A percentile compares a stretch with the other conserved stretches of the same genome.
Evolutionary conservation across 1,139 yeast species (phyloP).

Genomic region (Schwanniomyces etchellsii): DNA sequence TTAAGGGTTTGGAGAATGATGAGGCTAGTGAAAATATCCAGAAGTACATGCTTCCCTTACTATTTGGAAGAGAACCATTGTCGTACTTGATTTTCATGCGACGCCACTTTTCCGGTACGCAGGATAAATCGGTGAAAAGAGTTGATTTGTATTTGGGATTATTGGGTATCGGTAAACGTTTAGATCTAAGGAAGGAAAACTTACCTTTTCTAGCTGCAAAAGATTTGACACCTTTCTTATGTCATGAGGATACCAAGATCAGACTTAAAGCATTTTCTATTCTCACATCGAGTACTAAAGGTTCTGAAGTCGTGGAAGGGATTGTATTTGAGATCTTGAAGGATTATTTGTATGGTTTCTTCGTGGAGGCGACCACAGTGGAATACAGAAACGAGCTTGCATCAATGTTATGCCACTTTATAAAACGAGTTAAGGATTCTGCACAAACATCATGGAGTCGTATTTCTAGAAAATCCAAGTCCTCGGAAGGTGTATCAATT

Average conservation of each 20-base stretch:
- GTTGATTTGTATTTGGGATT: slow-evolving; percentile 47
- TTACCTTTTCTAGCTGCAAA: slow-evolving; percentile 3
- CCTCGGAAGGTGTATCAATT: slow-evolving; percentile 1
- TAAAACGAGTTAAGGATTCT: slow-evolving; percentile 63
- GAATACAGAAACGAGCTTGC: slow-evolving; percentile 62
- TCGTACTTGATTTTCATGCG: slow-evolving; percentile 23
- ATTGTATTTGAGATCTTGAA: slow-evolving; percentile 38
- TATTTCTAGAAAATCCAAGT: slow-evolving; percentile 28
- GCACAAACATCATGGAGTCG: slow-evolving; percentile 35
- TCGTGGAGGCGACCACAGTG: slow-evolving; percentile 54
- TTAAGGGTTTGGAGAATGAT: slow-evolving; percentile 24
- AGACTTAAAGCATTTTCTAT: slow-evolving; percentile 59
- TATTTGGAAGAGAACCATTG: slow-evolving; percentile 47
- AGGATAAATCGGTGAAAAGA: slow-evolving; percentile 13
- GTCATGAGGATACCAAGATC: slow-evolving; percentile 38
- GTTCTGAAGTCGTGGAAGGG: slow-evolving; percentile 48
- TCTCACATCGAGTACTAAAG: slow-evolving; percentile 55
- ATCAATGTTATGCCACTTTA: slow-evolving; percentile 54
- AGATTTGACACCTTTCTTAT: slow-evolving; percentile 25
- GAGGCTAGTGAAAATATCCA: slow-evolving; percentile 43
- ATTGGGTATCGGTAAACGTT: slow-evolving; percentile 59
- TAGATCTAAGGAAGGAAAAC: slow-evolving; percentile 22
- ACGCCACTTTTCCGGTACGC: slow-evolving; percentile 3
- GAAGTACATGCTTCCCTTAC: slow-evolving; percentile 55
- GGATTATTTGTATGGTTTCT: slow-evolving; percentile 40